Conservation (phyloP, 176 grass and related monocot species). For the Oryza nivara region DNA sequence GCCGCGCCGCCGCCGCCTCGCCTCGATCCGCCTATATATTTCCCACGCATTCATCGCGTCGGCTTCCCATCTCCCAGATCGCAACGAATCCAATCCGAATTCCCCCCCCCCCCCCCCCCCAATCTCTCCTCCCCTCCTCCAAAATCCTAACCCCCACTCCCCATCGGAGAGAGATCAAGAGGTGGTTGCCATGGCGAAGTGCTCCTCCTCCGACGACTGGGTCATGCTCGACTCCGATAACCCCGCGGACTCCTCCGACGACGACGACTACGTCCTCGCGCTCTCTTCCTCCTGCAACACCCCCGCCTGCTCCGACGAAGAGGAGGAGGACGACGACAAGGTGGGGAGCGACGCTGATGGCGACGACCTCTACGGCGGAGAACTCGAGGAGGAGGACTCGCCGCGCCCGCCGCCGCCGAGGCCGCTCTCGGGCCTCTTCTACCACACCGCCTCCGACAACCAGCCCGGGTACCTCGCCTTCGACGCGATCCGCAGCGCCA, state of each 20-base stretch:
- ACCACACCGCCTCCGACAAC: constrained; percentile 10
- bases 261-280: background rate
- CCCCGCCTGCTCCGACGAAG: background rate
- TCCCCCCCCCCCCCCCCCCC: rapidly evolving
- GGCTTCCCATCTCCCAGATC: background rate
- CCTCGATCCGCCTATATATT: background rate
- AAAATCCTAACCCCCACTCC: background rate
- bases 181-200: background rate
- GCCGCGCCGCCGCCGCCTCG: no score
- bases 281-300: background rate
- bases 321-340: background rate
- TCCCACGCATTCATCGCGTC: background rate
- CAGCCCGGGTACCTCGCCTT: constrained; percentile 41
- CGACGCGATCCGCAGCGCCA: constrained; percentile 1
- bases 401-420: background rate
- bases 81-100: background rate
- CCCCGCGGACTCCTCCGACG: background rate
- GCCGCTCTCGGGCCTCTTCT: constrained; percentile 48
- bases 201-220: constrained; percentile 36
- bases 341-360: background rate
- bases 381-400: background rate
- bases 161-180: background rate
- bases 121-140: background rate
- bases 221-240: constrained; percentile 7
- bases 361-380: background rate